Conservation (phyloP, 108 stramenopile genomes). For the Cyclotella atomus region DNA sequence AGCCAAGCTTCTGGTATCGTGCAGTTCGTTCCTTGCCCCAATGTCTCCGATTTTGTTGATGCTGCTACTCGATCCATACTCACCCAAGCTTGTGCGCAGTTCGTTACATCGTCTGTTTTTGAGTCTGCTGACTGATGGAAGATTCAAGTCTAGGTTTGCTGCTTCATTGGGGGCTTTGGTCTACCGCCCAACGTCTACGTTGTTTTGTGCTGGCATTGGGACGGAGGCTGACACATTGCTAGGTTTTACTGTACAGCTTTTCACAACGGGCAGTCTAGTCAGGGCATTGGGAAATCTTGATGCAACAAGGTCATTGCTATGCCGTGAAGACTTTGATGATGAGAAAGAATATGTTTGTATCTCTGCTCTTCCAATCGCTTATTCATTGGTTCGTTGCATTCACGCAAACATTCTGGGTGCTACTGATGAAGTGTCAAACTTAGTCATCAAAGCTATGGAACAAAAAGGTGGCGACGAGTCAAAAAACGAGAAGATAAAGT, state of each 20-base stretch:
- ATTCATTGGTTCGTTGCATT: constrained; percentile 80
- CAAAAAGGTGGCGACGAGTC: neutral
- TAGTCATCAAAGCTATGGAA: constrained; percentile 48
- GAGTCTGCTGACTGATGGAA: constrained; percentile 76
- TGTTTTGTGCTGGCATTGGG: constrained; percentile 91
- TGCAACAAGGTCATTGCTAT: constrained; percentile 70
- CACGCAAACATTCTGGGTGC: constrained; percentile 87
- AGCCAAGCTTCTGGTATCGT: constrained; percentile 65
- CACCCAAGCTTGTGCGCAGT: constrained; percentile 82
- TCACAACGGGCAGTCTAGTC: constrained; percentile 89
- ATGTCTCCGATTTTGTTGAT: constrained; percentile 71
- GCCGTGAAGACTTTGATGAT: constrained; percentile 61
- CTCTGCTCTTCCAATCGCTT: constrained; percentile 78
- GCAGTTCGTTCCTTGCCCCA: constrained; percentile 80
- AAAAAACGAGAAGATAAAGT: constrained; percentile 27
- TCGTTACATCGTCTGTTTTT: constrained; percentile 77
- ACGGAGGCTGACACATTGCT: constrained; percentile 87
- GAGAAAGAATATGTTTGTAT: constrained; percentile 51
- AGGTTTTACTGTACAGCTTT: constrained; percentile 90
- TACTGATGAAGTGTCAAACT: constrained; percentile 69
- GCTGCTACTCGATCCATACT: constrained; percentile 88
- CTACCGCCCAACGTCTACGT: constrained; percentile 78
- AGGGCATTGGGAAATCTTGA: constrained; percentile 77
- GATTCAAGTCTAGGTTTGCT: constrained; percentile 87
- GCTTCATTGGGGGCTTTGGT: constrained; percentile 84